phyloP scores from a whole-genome alignment of 208 protist species.

The Leishmania turanica region DNA sequence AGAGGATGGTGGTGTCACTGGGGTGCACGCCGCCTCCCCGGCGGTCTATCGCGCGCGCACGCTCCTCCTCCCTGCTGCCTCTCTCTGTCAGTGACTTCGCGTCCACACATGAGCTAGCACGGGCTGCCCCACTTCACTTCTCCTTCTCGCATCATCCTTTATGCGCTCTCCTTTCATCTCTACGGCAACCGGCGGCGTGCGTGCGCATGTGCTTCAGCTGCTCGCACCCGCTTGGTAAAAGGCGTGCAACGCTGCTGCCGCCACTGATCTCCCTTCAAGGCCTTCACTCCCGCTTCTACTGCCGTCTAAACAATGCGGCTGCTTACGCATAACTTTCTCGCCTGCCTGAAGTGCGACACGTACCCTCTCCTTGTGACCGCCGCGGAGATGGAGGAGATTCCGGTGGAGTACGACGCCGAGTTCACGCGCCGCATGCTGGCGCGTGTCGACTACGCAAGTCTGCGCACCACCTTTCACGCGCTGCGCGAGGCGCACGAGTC shows the following conservation, averaged over 20 bases:
- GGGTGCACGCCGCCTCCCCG: neutral
- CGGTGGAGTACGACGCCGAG: conserved; percentile 70
- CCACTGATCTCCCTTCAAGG: too few species aligned
- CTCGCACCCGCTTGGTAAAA: neutral
- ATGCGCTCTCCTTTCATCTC: neutral
- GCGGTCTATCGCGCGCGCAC: neutral
- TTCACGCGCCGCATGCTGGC: conserved; percentile 88
- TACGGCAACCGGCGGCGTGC: neutral
- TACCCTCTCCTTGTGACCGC: conserved; percentile 67
- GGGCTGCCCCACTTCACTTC: neutral
- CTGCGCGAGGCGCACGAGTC: conserved; percentile 38
- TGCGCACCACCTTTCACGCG: conserved; percentile 54
- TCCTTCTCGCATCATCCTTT: neutral
- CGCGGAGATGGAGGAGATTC: conserved; percentile 50
- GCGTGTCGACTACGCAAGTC: conserved; percentile 77
- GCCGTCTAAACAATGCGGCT: conserved; percentile 56
- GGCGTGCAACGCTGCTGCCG: neutral
- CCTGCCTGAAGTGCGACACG: conserved; percentile 80
- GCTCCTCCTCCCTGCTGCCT: neutral
- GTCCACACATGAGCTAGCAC: neutral
- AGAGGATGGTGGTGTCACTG: neutral
- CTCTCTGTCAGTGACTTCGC: neutral
- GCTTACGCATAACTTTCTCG: conserved; percentile 89
- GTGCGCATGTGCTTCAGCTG: neutral
- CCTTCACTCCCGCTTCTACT: neutral